Percentiles rank a stretch among this genome's conserved stretches.
Evolutionary conservation across 768 basidiomycete genomes (phyloP).

Genomic region (Pisolithus microcarpus): DNA sequence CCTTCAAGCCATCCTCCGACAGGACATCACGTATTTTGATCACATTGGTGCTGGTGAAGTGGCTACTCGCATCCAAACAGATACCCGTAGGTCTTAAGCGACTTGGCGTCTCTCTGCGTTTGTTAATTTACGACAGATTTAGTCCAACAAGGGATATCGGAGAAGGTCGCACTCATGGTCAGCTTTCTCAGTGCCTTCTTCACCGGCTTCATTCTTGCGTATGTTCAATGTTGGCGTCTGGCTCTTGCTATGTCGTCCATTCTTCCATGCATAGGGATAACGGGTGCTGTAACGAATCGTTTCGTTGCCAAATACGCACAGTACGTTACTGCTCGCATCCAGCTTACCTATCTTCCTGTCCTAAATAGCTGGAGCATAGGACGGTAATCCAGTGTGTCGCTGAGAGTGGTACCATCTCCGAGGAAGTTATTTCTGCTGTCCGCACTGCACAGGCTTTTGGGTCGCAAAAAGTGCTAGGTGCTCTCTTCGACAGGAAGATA

Average conservation of each 20-base stretch:
- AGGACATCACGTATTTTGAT: slow-evolving; percentile 87
- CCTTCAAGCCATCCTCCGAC: slow-evolving; percentile 71
- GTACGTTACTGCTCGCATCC: slow-evolving; percentile 33
- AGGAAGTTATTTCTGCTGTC: slow-evolving; percentile 87
- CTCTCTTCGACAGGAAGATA: slow-evolving; percentile 61
- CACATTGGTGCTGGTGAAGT: slow-evolving; percentile 89
- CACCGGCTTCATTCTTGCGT: slow-evolving; percentile 74
- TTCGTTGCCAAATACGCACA: slow-evolving; percentile 58
- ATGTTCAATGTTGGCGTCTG: slow-evolving; percentile 66
- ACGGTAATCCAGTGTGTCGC: slow-evolving; percentile 65
- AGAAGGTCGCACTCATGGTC: slow-evolving; percentile 72
- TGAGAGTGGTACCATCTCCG: slow-evolving; percentile 74
- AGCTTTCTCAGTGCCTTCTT: slow-evolving; percentile 65
- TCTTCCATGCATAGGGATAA: slow-evolving; percentile 72
- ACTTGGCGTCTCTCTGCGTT: not conserved
- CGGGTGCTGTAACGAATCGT: slow-evolving; percentile 67
- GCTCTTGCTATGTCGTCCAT: slow-evolving; percentile 79
- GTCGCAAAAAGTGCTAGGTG: slow-evolving; percentile 55
- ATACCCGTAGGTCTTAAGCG: slow-evolving; percentile 52
- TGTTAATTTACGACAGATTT: slow-evolving; percentile 45
- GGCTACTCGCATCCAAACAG: slow-evolving; percentile 88
- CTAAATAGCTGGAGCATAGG: slow-evolving; percentile 26
- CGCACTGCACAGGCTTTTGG: slow-evolving; percentile 92
- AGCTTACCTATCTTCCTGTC: not conserved
- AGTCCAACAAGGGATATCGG: slow-evolving; percentile 85